A percentile compares a stretch with the other conserved stretches of the same genome.
Conservation (phyloP, 768 basidiomycete species). For the Strobilomyces echinocephalus region DNA sequence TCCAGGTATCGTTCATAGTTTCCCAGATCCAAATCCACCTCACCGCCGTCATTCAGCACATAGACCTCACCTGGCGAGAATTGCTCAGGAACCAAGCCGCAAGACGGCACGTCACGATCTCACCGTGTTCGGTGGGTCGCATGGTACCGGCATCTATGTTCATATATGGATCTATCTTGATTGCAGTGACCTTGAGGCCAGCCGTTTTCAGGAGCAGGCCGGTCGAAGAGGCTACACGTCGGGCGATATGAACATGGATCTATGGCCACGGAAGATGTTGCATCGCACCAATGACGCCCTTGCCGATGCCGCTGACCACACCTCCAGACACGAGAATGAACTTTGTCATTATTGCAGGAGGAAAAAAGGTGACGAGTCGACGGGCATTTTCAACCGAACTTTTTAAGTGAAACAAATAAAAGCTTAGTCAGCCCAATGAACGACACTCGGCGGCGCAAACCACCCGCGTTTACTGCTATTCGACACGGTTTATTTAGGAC, state of each 20-base stretch:
- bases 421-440: slow-evolving; percentile 12
- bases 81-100: slow-evolving; percentile 17
- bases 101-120: slow-evolving; percentile 26
- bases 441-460: not conserved
- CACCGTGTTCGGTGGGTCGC: slow-evolving; percentile 97
- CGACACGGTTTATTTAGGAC: not conserved
- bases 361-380: not conserved
- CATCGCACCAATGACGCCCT: slow-evolving; percentile 92
- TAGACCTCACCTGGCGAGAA: slow-evolving; percentile 80
- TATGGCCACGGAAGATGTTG: slow-evolving; percentile 13
- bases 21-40: slow-evolving; percentile 95
- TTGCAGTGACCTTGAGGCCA: slow-evolving; percentile 94
- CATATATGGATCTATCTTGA: slow-evolving; percentile 99
- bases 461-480: not conserved
- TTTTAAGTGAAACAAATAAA: slow-evolving; percentile 1
- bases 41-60: slow-evolving; percentile 96
- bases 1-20: slow-evolving; percentile 99
- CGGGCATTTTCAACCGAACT: not conserved
- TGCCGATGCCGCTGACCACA: slow-evolving; percentile 97
- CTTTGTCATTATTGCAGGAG: slow-evolving; percentile 65
- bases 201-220: slow-evolving; percentile 92
- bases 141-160: slow-evolving; percentile 99
- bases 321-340: slow-evolving; percentile 96
- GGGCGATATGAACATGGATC: slow-evolving; percentile 19
- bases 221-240: slow-evolving; percentile 81